A percentile compares a stretch with the other conserved stretches of the same genome.
Conservation (phyloP, 345 rosid genomes). For the Ceriops zippeliana region DNA sequence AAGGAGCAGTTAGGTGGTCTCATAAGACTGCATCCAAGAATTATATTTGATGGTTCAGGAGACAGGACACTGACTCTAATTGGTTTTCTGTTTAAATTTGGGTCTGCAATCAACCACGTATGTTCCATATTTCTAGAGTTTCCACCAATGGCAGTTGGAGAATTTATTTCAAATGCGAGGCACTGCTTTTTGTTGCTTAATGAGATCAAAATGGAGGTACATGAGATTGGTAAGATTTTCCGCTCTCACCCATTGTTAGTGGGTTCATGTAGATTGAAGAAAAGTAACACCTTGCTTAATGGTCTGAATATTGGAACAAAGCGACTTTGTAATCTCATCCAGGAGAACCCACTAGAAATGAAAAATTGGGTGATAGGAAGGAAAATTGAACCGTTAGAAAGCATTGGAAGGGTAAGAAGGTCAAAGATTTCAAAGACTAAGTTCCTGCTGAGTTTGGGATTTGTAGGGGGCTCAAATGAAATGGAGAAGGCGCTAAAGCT, state of each 20-base stretch:
- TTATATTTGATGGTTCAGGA: constrained; percentile 57
- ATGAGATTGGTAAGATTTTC: constrained; percentile 49
- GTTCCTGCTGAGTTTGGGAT: constrained; percentile 59
- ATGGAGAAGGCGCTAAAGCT: constrained; percentile 44
- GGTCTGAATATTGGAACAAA: constrained; percentile 51
- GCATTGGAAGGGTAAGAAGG: constrained; percentile 17
- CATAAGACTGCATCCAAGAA: constrained; percentile 47
- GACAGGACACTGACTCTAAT: constrained; percentile 33
- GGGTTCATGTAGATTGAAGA: constrained; percentile 54
- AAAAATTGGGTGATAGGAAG: constrained; percentile 44
- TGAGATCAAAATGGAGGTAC: constrained; percentile 52
- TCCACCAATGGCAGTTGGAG: constrained; percentile 39
- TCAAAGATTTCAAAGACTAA: constrained; percentile 42
- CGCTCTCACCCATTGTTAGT: constrained; percentile 42
- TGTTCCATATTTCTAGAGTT: constrained; percentile 45
- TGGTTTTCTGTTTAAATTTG: constrained; percentile 54
- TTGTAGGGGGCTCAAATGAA: constrained; percentile 36
- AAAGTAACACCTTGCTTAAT: constrained; percentile 37
- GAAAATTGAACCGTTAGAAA: constrained; percentile 38
- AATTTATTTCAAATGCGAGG: constrained; percentile 51
- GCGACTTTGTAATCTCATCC: constrained; percentile 43
- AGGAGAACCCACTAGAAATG: constrained; percentile 52
- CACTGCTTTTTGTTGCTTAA: constrained; percentile 41
- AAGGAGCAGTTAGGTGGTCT: constrained; percentile 40
- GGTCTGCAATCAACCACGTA: constrained; percentile 41